Conservation (phyloP, 139 green algal genomes). For the Chlorella sp. region DNA sequence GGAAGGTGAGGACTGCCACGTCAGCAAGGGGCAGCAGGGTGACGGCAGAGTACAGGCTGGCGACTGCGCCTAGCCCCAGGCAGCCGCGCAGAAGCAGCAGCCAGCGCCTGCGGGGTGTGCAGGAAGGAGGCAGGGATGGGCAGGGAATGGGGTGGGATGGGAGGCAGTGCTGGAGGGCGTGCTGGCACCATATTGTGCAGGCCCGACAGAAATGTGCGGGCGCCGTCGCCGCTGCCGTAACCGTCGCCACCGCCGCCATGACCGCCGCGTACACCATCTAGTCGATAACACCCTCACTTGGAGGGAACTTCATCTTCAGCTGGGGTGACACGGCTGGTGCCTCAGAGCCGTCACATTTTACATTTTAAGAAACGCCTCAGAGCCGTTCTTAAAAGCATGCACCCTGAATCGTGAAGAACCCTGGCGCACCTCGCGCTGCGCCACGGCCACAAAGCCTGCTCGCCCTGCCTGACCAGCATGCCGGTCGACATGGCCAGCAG, state of each 20-base stretch:
- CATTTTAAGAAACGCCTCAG: too few species aligned
- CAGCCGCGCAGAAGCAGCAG: constrained; percentile 35
- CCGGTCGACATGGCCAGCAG: constrained; percentile 22
- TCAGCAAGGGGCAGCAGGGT: constrained; percentile 49
- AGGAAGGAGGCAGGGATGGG: not conserved
- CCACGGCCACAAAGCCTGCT: constrained; percentile 1
- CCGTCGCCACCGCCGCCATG: not conserved
- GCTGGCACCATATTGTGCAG: too few species aligned
- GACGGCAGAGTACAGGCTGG: constrained; percentile 25
- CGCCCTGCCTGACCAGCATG: constrained; percentile 4
- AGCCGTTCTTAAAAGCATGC: too few species aligned
- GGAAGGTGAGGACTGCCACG: constrained; percentile 49
- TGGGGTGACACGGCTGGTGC: too few species aligned
- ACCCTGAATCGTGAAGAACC: too few species aligned
- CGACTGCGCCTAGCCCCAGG: constrained; percentile 26
- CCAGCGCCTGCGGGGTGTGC: not conserved
- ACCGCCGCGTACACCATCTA: too few species aligned
- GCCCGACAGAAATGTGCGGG: too few species aligned
- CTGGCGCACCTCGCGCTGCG: not conserved
- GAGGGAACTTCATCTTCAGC: too few species aligned
- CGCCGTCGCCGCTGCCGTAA: not conserved
- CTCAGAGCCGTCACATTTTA: too few species aligned
- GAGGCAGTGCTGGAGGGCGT: not conserved
- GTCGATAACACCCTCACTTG: too few species aligned
- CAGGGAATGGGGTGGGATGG: not conserved